These are phyloP conservation scores for Wickerhamiella bombiphila DNA, from an alignment of 805 yeast genomes.

Conservation along the genomic window DNA sequence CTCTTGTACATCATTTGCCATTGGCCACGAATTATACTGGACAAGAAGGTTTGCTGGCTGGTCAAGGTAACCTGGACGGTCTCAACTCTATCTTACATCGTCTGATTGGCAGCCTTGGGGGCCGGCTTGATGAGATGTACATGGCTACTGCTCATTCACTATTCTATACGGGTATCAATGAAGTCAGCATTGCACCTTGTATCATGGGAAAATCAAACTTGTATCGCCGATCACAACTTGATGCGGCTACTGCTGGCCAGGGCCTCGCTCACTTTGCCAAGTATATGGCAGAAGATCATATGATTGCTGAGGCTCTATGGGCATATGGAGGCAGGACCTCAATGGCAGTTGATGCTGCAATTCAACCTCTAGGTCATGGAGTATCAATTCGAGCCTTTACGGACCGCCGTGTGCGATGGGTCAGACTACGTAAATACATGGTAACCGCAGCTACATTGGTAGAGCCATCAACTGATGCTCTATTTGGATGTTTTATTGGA, in stretches of 20 bases:
- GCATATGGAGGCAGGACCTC: slow-evolving; percentile 59
- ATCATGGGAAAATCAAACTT: slow-evolving; percentile 82
- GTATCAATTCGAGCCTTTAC: slow-evolving; percentile 40
- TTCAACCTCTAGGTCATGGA: slow-evolving; percentile 46
- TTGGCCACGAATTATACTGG: slow-evolving; percentile 16
- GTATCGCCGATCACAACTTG: slow-evolving; percentile 49
- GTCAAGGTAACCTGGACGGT: no score
- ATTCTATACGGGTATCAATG: slow-evolving; percentile 67
- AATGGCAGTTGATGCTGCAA: slow-evolving; percentile 60
- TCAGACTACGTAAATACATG: slow-evolving; percentile 76
- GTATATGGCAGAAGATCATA: slow-evolving; percentile 83
- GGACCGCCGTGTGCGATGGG: slow-evolving; percentile 64
- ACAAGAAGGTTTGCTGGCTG: background rate
- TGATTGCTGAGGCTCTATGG: slow-evolving; percentile 84
- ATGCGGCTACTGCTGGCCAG: slow-evolving; percentile 22
- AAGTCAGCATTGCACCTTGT: slow-evolving; percentile 66
- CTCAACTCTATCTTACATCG: no score
- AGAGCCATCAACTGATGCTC: slow-evolving; percentile 75
- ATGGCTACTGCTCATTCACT: slow-evolving; percentile 71
- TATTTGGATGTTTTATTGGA: slow-evolving; percentile 55
- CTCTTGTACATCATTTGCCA: slow-evolving; percentile 73
- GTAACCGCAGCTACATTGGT: slow-evolving; percentile 69
- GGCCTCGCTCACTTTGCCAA: slow-evolving; percentile 60
- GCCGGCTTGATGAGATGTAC: slow-evolving; percentile 72
- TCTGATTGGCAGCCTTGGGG: slow-evolving; percentile 33